These are phyloP conservation scores for Solanum gracilifrons DNA, from an alignment of 257 asterid species.

Conservation along the genomic window DNA sequence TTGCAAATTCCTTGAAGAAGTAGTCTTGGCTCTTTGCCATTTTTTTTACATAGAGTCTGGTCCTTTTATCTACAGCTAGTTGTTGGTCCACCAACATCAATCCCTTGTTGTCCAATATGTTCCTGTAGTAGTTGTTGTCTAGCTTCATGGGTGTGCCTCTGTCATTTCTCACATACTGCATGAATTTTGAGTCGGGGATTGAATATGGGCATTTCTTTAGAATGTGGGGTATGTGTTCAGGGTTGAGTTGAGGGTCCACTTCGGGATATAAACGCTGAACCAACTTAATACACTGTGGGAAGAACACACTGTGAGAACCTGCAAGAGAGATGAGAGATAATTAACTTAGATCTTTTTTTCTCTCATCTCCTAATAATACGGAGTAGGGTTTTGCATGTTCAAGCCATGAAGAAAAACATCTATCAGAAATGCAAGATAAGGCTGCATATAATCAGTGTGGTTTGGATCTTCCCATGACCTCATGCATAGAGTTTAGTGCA, in stretches of 20 bases:
- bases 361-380: neutral
- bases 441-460: neutral
- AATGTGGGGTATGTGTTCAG: conserved; percentile 70
- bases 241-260: conserved; percentile 73
- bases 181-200: conserved; percentile 81
- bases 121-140: conserved; percentile 73
- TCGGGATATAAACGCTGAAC: conserved; percentile 85
- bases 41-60: conserved; percentile 62
- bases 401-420: neutral
- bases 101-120: conserved; percentile 81
- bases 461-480: neutral
- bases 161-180: conserved; percentile 87
- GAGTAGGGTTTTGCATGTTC: neutral
- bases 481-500: neutral
- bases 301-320: conserved; percentile 87
- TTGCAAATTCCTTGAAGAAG: conserved; percentile 52
- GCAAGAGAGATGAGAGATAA: neutral
- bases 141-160: conserved; percentile 83
- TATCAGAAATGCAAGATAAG: neutral
- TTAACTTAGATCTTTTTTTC: neutral
- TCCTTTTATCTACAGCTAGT: conserved; percentile 57
- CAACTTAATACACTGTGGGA: conserved; percentile 81
- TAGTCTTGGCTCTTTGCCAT: conserved; percentile 74
- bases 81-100: conserved; percentile 71
- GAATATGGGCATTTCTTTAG: conserved; percentile 78